These are phyloP conservation scores for Claviceps citrina DNA, from an alignment of 2,329 filamentous ascomycete genomes.

Conservation along the genomic window DNA sequence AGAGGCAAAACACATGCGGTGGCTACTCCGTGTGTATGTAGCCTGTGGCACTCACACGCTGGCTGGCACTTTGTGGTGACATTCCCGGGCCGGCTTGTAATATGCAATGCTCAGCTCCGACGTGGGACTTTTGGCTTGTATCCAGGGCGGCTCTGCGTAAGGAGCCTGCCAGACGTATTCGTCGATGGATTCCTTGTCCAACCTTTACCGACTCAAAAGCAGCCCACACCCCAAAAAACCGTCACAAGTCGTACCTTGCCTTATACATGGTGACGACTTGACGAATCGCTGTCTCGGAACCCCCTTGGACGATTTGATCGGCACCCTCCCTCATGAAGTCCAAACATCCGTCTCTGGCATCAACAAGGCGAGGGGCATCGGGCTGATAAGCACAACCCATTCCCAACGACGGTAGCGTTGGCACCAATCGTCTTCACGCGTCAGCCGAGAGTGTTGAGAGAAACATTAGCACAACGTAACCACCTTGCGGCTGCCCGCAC, in stretches of 20 bases:
- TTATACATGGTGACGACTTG: background rate
- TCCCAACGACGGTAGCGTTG: background rate
- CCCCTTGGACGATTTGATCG: background rate
- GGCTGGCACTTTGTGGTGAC: conserved; percentile 3
- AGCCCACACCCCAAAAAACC: conserved; percentile 9
- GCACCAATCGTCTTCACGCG: background rate
- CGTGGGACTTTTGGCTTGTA: conserved; percentile 10
- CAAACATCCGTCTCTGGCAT: background rate
- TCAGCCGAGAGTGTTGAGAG: no score
- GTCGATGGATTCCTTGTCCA: conserved; percentile 3
- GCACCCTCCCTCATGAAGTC: background rate
- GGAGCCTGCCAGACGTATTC: conserved; percentile 7
- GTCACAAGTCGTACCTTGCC: background rate
- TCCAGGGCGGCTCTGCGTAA: conserved; percentile 4
- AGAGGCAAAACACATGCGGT: conserved; percentile 8
- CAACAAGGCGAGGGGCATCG: background rate
- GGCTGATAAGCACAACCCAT: background rate
- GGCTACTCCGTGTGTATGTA: conserved; percentile 1
- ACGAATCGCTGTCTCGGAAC: background rate
- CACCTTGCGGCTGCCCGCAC: background rate
- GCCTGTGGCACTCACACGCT: conserved; percentile 6
- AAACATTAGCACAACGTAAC: background rate
- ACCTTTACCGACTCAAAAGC: conserved; percentile 11
- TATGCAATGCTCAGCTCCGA: conserved; percentile 10
- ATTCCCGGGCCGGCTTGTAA: conserved; percentile 4